Evolutionary conservation across 805 yeast species (phyloP).

Genomic region (Ogataea methanolica): DNA sequence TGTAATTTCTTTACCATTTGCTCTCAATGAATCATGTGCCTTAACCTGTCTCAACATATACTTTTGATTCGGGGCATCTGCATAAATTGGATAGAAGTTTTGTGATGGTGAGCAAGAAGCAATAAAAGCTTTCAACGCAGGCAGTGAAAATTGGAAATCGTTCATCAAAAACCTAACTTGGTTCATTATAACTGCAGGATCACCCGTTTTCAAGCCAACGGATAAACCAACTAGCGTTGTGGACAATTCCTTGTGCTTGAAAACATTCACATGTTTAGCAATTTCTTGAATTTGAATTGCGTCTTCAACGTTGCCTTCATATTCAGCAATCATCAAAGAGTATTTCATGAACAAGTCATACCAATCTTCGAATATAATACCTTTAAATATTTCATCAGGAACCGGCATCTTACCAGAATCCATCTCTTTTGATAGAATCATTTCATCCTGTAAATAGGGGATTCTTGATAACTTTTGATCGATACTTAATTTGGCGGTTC

Average conservation of each 20-base stretch:
- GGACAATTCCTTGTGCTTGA: constrained; percentile 54
- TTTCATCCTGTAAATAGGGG: constrained; percentile 59
- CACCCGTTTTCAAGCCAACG: constrained; percentile 40
- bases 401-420: constrained; percentile 26
- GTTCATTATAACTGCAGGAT: constrained; percentile 49
- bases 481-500: constrained; percentile 57
- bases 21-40: constrained; percentile 69
- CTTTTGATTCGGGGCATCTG: constrained; percentile 83
- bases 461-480: constrained; percentile 72
- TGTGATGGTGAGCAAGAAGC: constrained; percentile 37
- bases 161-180: constrained; percentile 61
- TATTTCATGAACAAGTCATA: constrained; percentile 77
- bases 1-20: constrained; percentile 41
- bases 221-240: constrained; percentile 67
- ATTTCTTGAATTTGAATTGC: constrained; percentile 68
- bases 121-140: constrained; percentile 59
- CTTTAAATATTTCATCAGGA: constrained; percentile 62
- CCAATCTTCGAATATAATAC: constrained; percentile 77
- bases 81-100: constrained; percentile 34
- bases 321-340: constrained; percentile 61
- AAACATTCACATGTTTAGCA: constrained; percentile 76
- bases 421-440: constrained; percentile 29
- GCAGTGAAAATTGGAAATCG: constrained; percentile 71
- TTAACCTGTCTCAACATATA: constrained; percentile 85
- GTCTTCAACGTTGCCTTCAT: constrained; percentile 49